These are phyloP conservation scores for Tillandsia fasciculata DNA, from an alignment of 176 grass and related monocot species.

Conservation along the genomic window DNA sequence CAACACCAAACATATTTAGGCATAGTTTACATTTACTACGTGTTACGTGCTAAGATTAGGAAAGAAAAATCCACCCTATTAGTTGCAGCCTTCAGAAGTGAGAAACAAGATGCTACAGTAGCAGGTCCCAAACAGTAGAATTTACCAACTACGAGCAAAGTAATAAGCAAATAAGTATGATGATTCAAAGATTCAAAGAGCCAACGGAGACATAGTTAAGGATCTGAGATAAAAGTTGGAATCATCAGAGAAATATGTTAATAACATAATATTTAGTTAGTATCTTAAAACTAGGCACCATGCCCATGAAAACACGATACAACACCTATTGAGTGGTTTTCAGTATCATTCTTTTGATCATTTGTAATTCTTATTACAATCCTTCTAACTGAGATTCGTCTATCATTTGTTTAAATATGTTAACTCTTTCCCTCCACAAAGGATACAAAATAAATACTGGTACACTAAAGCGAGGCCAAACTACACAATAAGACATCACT, in stretches of 20 bases:
- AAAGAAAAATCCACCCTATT: not conserved
- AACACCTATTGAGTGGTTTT: too few relatives aligned
- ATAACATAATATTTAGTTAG: too few relatives aligned
- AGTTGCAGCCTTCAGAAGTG: not conserved
- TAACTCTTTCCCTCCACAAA: too few relatives aligned
- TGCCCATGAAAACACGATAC: too few relatives aligned
- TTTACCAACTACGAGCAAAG: not conserved
- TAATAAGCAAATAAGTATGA: not conserved
- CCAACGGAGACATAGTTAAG: not conserved
- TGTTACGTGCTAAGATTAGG: not conserved
- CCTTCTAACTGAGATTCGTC: too few relatives aligned
- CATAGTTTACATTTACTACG: not conserved
- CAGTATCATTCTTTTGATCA: too few relatives aligned
- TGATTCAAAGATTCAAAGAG: not conserved
- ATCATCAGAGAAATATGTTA: not conserved
- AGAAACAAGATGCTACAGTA: not conserved
- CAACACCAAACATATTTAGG: not conserved
- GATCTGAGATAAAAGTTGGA: not conserved
- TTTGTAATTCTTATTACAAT: too few relatives aligned
- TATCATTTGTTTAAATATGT: too few relatives aligned
- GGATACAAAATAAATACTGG: too few relatives aligned
- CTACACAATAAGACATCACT: too few relatives aligned
- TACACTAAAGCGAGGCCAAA: too few relatives aligned
- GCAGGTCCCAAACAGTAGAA: not conserved
- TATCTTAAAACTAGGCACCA: too few relatives aligned